Evolutionary conservation across 805 yeast species (phyloP), one percentile per base, ranked within the genome.

Genomic region (Wickerhamomyces queroliae): DNA sequence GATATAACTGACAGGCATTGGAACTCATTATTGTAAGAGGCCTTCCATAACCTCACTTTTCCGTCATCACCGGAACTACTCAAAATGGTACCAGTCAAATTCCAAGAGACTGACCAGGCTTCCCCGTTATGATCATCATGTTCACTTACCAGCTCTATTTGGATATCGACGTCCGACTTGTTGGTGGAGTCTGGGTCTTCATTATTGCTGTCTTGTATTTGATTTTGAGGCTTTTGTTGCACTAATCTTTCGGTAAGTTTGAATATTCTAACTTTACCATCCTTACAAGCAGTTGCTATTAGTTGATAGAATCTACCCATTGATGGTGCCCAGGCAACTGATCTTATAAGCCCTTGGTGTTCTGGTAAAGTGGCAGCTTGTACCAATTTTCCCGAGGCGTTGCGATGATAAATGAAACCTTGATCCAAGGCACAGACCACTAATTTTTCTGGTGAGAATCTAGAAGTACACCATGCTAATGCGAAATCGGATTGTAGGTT

Each of bases 61-160:
- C 97, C 97, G 57, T 93, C 98, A 56, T 90, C 97, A 16, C 99
- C 98, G 6, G 97, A 88, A 35, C 93, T 82, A 49, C 96, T 84
- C 45, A 93, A 64, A 5, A 93, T 80, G 0, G 98, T 87, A 5
- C 98, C 98, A 0, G 98, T 87, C 33, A 82, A 61, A 58, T 93
- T 93, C 98, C 99, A 93, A 21, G 85, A 75, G 2, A 93, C 98
- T 29, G 90, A 75, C 99, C 99, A 93, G 1, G 93, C 96, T 61
- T 93, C 95, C 40, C 84, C 82, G 44, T 77, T 74, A 56, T 87
- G 95, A 56, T 84, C 93, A 44, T 72, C 79, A 46, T 84, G 77
- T 49, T 77, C 77, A 35, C 86, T 82, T 35, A 84, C 55, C 13
- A 77, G 66, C 45, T 80, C 85, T 12, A 85, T 74, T 26, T 69